Conservation (phyloP, 2,329 filamentous ascomycete genomes). For the Trichoderma sp. region DNA sequence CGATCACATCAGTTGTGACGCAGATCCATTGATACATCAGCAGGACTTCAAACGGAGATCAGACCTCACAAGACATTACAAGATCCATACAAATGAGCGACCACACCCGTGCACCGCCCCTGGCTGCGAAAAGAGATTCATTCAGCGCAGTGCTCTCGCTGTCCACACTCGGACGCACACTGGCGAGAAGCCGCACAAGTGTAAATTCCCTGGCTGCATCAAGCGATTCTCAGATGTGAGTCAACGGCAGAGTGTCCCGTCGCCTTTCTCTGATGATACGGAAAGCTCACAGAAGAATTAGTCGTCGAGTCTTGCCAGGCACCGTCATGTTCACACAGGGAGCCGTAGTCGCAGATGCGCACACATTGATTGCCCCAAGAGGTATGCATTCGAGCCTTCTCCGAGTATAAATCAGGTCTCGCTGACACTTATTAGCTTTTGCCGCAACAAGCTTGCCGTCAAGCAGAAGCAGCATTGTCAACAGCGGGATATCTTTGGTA, state of each 20-base stretch:
- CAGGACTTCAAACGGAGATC: constrained; percentile 75
- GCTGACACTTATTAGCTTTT: constrained; percentile 57
- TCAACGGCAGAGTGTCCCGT: constrained; percentile 29
- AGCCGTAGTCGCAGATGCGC: constrained; percentile 67
- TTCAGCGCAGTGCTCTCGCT: constrained; percentile 69
- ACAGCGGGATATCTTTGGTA: constrained; percentile 59
- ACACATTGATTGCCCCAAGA: constrained; percentile 64
- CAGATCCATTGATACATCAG: neutral
- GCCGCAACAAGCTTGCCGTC: constrained; percentile 71
- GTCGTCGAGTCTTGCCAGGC: constrained; percentile 67
- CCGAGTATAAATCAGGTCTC: neutral
- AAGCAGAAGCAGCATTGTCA: constrained; percentile 66
- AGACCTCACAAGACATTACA: constrained; percentile 68
- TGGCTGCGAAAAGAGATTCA: constrained; percentile 70
- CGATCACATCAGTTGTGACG: neutral
- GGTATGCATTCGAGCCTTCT: constrained; percentile 44
- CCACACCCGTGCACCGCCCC: constrained; percentile 64
- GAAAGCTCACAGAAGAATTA: constrained; percentile 36
- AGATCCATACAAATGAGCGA: constrained; percentile 72
- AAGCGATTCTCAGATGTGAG: constrained; percentile 72
- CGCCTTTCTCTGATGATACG: neutral
- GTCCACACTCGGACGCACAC: constrained; percentile 72
- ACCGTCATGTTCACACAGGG: constrained; percentile 67
- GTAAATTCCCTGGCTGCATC: constrained; percentile 64
- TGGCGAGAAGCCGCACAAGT: constrained; percentile 71